phyloP scores from a whole-genome alignment of 2,329 filamentous ascomycete species.

The Grosmannia penicillata region DNA sequence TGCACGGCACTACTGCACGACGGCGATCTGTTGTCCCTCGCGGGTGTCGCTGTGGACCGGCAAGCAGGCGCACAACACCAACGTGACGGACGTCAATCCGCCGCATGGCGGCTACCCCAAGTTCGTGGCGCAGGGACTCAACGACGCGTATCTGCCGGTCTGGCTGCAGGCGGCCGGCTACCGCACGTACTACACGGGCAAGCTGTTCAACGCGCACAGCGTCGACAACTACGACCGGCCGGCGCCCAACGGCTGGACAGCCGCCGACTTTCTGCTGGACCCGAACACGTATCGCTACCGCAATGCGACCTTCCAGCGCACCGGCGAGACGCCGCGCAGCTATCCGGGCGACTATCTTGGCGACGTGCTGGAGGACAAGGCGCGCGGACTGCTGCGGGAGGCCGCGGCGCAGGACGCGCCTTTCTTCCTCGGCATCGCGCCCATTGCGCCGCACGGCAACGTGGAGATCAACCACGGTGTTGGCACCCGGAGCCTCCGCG shows the following conservation, averaged over 20 bases:
- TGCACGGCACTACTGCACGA: slow-evolving; percentile 49
- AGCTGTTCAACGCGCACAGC: slow-evolving; percentile 52
- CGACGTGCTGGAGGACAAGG: slow-evolving; percentile 43
- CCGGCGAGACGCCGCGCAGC: slow-evolving; percentile 36
- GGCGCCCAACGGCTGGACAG: slow-evolving; percentile 42
- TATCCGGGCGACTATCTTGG: slow-evolving; percentile 39
- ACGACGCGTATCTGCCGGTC: slow-evolving; percentile 52
- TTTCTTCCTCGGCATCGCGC: slow-evolving; percentile 54
- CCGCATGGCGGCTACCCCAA: slow-evolving; percentile 53
- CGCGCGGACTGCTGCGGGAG: slow-evolving; percentile 45
- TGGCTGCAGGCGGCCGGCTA: slow-evolving; percentile 59
- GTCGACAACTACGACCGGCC: slow-evolving; percentile 46
- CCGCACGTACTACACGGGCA: slow-evolving; percentile 59
- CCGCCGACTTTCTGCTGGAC: slow-evolving; percentile 40
- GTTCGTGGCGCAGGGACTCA: slow-evolving; percentile 48
- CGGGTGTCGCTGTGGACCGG: slow-evolving; percentile 52
- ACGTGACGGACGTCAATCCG: slow-evolving; percentile 43
- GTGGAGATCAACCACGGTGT: slow-evolving; percentile 15
- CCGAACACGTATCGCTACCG: slow-evolving; percentile 50
- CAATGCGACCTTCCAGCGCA: slow-evolving; percentile 41
- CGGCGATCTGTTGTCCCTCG: slow-evolving; percentile 52
- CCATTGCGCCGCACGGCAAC: slow-evolving; percentile 51
- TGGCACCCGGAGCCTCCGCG: slow-evolving; percentile 3
- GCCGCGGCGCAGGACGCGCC: slow-evolving; percentile 40
- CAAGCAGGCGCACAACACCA: slow-evolving; percentile 54